A percentile compares a stretch with the other conserved stretches of the same genome.
These are phyloP conservation scores for Syncephalastrum racemosum DNA, from an alignment of 371 early-diverging fungal genomes.

Conservation along the genomic window DNA sequence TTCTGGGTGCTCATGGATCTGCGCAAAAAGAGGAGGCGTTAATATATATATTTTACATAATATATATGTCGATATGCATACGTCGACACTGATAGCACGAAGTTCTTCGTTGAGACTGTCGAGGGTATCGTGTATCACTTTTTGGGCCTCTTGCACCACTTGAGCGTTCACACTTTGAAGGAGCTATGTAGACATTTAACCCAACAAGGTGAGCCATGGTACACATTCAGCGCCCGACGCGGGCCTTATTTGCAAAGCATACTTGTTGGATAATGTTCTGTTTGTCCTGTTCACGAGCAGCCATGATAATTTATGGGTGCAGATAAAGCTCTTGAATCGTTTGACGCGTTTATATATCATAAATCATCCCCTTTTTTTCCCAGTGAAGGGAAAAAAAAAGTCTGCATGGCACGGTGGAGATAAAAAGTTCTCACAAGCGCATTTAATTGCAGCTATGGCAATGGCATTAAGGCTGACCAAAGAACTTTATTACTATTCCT, in stretches of 20 bases:
- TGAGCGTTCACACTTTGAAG: too few species aligned
- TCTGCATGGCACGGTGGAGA: constrained; percentile 7
- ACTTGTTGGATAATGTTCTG: not conserved
- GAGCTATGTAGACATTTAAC: too few species aligned
- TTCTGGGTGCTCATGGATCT: constrained; percentile 65
- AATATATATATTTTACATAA: not conserved
- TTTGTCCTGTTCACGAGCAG: not conserved
- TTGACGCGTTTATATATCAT: not conserved
- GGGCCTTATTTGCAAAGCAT: not conserved
- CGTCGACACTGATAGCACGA: constrained; percentile 56
- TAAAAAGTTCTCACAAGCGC: not conserved
- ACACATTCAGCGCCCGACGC: too few species aligned
- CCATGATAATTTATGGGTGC: not conserved
- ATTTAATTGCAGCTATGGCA: too few species aligned
- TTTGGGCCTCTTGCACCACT: constrained; percentile 4
- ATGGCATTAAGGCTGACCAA: too few species aligned
- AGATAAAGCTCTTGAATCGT: not conserved
- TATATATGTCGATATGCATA: constrained; percentile 16
- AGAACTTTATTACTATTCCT: too few species aligned
- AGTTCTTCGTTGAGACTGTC: constrained; percentile 42
- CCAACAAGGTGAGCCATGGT: too few species aligned
- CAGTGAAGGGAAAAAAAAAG: constrained; percentile 3
- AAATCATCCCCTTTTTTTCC: not conserved
- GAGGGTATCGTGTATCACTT: constrained; percentile 37
- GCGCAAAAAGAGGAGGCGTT: not conserved